A percentile compares a stretch with the other conserved stretches of the same genome.
phyloP scores from a whole-genome alignment of 2,329 filamentous ascomycete species.

The Albophoma yamanashiensis region DNA sequence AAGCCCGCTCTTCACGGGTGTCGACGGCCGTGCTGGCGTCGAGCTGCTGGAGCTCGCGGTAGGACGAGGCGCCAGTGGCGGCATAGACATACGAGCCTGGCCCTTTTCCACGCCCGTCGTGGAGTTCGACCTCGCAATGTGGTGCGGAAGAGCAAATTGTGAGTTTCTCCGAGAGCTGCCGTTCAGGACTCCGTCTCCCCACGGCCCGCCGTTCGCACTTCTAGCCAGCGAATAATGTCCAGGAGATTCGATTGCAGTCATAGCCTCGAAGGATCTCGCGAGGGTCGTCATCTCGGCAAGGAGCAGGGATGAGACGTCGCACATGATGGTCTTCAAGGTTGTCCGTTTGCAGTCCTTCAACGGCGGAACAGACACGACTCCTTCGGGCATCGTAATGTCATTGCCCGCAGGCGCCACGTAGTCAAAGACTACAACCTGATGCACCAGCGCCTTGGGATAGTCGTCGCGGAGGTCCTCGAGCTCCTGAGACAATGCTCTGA shows the following conservation, averaged over 20 bases:
- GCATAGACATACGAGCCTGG: slow-evolving; percentile 72
- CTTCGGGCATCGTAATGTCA: slow-evolving; percentile 50
- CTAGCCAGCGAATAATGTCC: slow-evolving; percentile 34
- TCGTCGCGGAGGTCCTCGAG: slow-evolving; percentile 60
- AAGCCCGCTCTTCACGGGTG: slow-evolving; percentile 36
- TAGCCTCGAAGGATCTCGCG: slow-evolving; percentile 60
- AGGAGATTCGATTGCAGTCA: slow-evolving; percentile 70
- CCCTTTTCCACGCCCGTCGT: slow-evolving; percentile 47
- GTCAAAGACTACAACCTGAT: slow-evolving; percentile 74
- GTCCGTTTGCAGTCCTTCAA: slow-evolving; percentile 59
- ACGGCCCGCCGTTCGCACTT: slow-evolving; percentile 29
- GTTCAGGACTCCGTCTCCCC: slow-evolving; percentile 26
- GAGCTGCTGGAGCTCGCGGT: slow-evolving; percentile 33
- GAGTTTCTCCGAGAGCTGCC: slow-evolving; percentile 40
- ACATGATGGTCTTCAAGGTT: slow-evolving; percentile 73
- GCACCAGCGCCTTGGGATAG: slow-evolving; percentile 66
- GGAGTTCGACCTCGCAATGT: slow-evolving; percentile 41
- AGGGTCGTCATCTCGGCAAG: slow-evolving; percentile 67
- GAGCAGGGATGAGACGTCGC: slow-evolving; percentile 63
- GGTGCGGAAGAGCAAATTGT: slow-evolving; percentile 33
- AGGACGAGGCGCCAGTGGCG: slow-evolving; percentile 44
- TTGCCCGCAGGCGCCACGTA: slow-evolving; percentile 39
- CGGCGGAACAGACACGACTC: slow-evolving; percentile 61
- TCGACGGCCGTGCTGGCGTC: slow-evolving; percentile 38
- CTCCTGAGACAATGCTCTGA: slow-evolving; percentile 52